A percentile compares a stretch with the other conserved stretches of the same genome.
Conservation (phyloP, 2,329 filamentous ascomycete genomes). For the Coniochaeta sp. region DNA sequence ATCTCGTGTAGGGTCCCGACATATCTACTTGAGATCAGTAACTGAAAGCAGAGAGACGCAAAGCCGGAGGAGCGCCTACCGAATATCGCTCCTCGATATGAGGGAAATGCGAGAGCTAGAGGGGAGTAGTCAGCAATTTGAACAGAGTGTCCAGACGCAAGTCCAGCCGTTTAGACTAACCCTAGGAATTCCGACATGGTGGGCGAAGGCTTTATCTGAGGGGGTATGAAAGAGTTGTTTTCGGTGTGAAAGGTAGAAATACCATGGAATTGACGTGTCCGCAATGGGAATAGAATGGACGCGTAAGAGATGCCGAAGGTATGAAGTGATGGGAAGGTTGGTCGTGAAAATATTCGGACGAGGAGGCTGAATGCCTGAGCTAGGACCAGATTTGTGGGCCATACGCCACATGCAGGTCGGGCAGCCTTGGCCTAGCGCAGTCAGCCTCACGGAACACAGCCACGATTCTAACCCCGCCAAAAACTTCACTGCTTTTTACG, state of each 20-base stretch:
- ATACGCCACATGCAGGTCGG: not conserved
- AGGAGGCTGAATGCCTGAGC: not conserved
- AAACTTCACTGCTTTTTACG: not conserved
- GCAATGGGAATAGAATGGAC: not conserved
- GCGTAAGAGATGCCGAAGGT: not conserved
- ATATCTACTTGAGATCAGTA: slow-evolving; percentile 57
- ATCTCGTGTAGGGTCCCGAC: slow-evolving; percentile 95
- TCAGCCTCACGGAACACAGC: not conserved
- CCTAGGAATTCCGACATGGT: slow-evolving; percentile 55
- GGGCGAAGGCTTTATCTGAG: not conserved
- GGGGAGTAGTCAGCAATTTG: slow-evolving; percentile 19
- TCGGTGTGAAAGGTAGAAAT: not conserved
- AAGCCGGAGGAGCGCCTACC: slow-evolving; percentile 49
- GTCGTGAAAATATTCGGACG: not conserved
- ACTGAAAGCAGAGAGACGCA: not conserved
- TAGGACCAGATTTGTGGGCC: not conserved
- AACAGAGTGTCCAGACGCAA: slow-evolving; percentile 12
- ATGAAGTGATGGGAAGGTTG: not conserved
- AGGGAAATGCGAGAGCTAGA: slow-evolving; percentile 84
- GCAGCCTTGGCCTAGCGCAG: no score
- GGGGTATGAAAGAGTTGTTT: not conserved
- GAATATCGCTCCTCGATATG: slow-evolving; percentile 96
- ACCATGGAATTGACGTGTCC: not conserved
- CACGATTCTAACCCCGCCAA: not conserved
- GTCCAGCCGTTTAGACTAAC: slow-evolving; percentile 27